Evolutionary conservation across 768 basidiomycete genomes (phyloP).

Genomic region (Asterophora lycoperdoides): DNA sequence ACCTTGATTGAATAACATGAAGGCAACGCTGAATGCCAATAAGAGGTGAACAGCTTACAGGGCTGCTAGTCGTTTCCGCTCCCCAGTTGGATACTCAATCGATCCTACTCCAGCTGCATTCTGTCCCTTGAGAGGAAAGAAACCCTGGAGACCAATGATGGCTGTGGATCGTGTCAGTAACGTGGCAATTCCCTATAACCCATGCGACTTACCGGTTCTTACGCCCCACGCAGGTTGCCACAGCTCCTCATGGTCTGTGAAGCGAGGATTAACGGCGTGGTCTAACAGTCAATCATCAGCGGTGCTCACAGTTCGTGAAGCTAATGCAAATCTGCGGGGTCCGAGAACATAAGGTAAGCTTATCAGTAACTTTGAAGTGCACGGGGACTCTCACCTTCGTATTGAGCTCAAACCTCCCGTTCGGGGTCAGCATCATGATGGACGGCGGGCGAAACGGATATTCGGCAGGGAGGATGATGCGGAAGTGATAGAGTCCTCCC

Average conservation of each 20-base stretch:
- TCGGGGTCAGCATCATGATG: slow-evolving; percentile 93
- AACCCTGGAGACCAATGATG: slow-evolving; percentile 84
- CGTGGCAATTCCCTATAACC: background rate
- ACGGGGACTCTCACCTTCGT: slow-evolving; percentile 64
- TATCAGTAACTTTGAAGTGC: background rate
- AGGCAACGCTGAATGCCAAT: slow-evolving; percentile 11
- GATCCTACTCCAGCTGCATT: slow-evolving; percentile 86
- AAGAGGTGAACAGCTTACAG: slow-evolving; percentile 45
- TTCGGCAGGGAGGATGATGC: slow-evolving; percentile 84
- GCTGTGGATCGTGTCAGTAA: slow-evolving; percentile 39
- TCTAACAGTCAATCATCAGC: slow-evolving; percentile 1
- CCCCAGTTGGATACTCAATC: slow-evolving; percentile 68
- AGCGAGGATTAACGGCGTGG: background rate
- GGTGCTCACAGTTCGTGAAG: slow-evolving; percentile 76
- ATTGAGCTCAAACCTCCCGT: slow-evolving; percentile 94
- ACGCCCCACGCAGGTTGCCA: slow-evolving; percentile 99
- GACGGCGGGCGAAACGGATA: slow-evolving; percentile 97
- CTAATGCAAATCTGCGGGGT: slow-evolving; percentile 81
- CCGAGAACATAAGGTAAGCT: background rate
- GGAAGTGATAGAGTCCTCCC: slow-evolving; percentile 94
- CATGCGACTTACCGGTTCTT: slow-evolving; percentile 60
- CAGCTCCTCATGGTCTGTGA: slow-evolving; percentile 84
- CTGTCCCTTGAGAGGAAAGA: slow-evolving; percentile 86
- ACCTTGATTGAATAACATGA: slow-evolving; percentile 38
- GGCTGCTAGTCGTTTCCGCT: slow-evolving; percentile 73